Conservation (phyloP, 257 asterid genomes). For the Nicotiana otophora region DNA sequence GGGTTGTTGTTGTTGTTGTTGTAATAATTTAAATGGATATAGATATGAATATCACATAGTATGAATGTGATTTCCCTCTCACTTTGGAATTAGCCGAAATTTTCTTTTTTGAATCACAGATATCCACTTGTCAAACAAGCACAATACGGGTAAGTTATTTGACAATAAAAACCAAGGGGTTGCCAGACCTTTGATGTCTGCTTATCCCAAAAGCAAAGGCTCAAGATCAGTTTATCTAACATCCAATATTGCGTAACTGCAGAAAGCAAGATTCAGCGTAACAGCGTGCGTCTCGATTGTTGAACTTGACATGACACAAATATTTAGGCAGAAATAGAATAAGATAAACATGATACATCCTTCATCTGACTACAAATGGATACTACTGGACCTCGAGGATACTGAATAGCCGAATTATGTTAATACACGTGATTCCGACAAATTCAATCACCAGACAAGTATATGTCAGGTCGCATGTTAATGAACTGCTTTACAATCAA, state of each 20-base stretch:
- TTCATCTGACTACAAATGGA: background rate
- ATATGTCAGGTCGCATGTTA: background rate
- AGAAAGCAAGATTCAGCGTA: background rate
- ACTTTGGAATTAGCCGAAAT: background rate
- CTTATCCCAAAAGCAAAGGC: background rate
- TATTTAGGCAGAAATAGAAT: background rate
- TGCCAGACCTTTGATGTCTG: background rate
- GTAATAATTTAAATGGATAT: background rate
- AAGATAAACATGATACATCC: background rate
- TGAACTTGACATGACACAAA: background rate
- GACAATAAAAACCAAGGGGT: background rate
- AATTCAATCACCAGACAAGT: background rate
- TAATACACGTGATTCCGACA: background rate
- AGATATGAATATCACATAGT: background rate
- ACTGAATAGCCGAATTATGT: background rate
- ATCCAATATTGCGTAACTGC: background rate
- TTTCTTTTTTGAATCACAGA: background rate
- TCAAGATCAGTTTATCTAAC: background rate
- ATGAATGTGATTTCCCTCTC: background rate
- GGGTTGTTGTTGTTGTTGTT: too few species aligned
- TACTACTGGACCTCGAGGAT: background rate
- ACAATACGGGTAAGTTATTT: background rate
- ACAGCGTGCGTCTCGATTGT: background rate
- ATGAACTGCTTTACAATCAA: background rate
- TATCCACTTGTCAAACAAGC: background rate